Evolutionary conservation across 352 stramenopile genomes (phyloP), one percentile per base, ranked within the genome.

Genomic region (Phytopythium ostracodes): DNA sequence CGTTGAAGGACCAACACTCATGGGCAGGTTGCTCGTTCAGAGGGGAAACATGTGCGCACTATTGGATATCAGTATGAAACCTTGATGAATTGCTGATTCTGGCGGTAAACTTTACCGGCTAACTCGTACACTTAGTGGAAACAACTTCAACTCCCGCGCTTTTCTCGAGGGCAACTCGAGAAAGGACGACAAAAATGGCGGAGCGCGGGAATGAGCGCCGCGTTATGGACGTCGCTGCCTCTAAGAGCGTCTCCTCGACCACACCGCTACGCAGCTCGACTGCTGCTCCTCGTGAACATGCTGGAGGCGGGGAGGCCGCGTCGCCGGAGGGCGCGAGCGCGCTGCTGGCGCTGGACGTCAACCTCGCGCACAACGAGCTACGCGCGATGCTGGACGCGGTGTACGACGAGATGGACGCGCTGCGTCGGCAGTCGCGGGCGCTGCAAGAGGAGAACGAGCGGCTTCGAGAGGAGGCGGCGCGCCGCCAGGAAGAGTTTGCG

Each of bases 301-400:
- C 46, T 7, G 46, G 17, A 5, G 46, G 0, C 22, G 46, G 46
- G 17, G 46, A 53, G 2, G 20, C 31, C 29, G 20, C 8, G 18
- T 18, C 15, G 20, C 12, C 33, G 14, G 27, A 56, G 31, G 25
- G 31, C 18, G 18, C 50, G 17, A 60, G 25, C 25, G 24, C 61
- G 17, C 59, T 70, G 49, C 27, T 62, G 18, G 27, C 60, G 25
- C 65, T 79, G 29, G 53, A 73, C 50, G 55, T 75, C 8, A 77
- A 70, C 24, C 60, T 73, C 29, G 57, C 65, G 10, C 68, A 79
- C 31, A 69, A 54, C 1, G 66, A 79, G 56, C 43, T 77, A 8
- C 66, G 67, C 3, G 55, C 44, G 7, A 65, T 65, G 7, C 60
- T 80, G 8, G 59, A 71, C 22, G 20, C 62, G 18, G 52, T 80